phyloP scores from a whole-genome alignment of 352 stramenopile species.

The Phytophthora hibernalis region DNA sequence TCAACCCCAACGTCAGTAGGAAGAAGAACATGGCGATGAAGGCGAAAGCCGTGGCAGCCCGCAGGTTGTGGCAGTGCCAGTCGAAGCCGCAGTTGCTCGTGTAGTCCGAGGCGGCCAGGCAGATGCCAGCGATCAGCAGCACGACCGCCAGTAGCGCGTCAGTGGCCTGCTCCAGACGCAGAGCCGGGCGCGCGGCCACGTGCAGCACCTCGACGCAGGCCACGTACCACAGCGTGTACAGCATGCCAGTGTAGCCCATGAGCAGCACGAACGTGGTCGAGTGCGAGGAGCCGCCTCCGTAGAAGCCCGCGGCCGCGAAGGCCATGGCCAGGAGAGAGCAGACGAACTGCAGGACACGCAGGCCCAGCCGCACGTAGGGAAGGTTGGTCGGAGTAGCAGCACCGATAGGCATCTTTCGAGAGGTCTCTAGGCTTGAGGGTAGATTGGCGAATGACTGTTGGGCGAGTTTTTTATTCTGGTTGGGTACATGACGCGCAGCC shows the following conservation, averaged over 20 bases:
- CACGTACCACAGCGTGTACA: constrained; percentile 63
- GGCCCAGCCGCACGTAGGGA: constrained; percentile 43
- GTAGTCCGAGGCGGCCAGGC: constrained; percentile 54
- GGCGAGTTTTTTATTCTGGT: background rate
- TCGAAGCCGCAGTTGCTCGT: constrained; percentile 47
- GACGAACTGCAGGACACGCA: constrained; percentile 60
- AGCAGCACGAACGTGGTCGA: constrained; percentile 62
- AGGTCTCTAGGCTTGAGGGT: background rate
- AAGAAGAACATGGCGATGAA: constrained; percentile 68
- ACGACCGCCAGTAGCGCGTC: constrained; percentile 49
- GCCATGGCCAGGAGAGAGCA: constrained; percentile 63
- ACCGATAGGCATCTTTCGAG: constrained; percentile 25
- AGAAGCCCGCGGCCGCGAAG: constrained; percentile 46
- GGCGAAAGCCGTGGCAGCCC: constrained; percentile 52
- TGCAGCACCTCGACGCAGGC: constrained; percentile 60
- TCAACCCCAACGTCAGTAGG: constrained; percentile 45
- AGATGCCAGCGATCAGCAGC: constrained; percentile 64
- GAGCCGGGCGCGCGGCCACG: constrained; percentile 33
- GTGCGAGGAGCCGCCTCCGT: constrained; percentile 23
- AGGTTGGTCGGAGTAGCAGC: constrained; percentile 29
- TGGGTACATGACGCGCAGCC: constrained; percentile 5
- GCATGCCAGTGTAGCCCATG: constrained; percentile 67
- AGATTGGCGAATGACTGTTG: constrained; percentile 26
- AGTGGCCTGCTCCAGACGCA: constrained; percentile 35
- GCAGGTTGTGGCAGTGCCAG: constrained; percentile 59